A percentile compares a stretch with the other conserved stretches of the same genome.
phyloP scores from a whole-genome alignment of 495 filamentous ascomycete species.

The Lasiosphaeria miniovina region DNA sequence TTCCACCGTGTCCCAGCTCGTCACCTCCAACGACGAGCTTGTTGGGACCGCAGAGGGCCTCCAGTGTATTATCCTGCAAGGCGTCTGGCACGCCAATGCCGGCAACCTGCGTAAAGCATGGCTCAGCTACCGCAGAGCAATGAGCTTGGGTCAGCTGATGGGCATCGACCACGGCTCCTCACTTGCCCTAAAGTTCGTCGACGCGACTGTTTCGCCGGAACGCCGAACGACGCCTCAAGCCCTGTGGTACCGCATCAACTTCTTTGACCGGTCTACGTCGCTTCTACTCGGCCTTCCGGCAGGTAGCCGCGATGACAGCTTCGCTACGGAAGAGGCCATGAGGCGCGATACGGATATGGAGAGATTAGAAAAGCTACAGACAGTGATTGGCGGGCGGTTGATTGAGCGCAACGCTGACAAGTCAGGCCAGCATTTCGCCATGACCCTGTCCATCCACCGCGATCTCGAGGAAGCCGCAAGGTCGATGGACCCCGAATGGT shows the following conservation, averaged over 20 bases:
- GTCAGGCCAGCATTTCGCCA: slow-evolving; percentile 17
- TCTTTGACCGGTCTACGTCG: slow-evolving; percentile 32
- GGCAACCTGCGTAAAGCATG: slow-evolving; percentile 47
- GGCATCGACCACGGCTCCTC: slow-evolving; percentile 33
- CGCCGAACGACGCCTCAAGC: slow-evolving; percentile 21
- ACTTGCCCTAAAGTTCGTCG: slow-evolving; percentile 31
- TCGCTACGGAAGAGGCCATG: slow-evolving; percentile 31
- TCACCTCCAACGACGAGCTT: slow-evolving; percentile 50
- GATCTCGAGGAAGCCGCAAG: slow-evolving; percentile 40
- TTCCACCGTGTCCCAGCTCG: slow-evolving; percentile 35
- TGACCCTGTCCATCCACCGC: slow-evolving; percentile 45
- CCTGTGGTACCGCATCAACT: slow-evolving; percentile 36
- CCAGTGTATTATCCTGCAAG: slow-evolving; percentile 37
- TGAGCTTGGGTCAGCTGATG: slow-evolving; percentile 45
- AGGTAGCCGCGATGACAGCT: slow-evolving; percentile 33
- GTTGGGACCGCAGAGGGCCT: slow-evolving; percentile 45
- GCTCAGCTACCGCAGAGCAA: slow-evolving; percentile 41
- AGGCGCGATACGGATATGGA: slow-evolving; percentile 27
- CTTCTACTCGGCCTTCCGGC: slow-evolving; percentile 43
- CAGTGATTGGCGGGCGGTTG: slow-evolving; percentile 35
- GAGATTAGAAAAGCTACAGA: slow-evolving; percentile 34
- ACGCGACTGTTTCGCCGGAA: slow-evolving; percentile 20
- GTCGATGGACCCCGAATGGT: slow-evolving; percentile 38
- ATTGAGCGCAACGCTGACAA: slow-evolving; percentile 40
- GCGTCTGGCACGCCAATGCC: slow-evolving; percentile 40